These are phyloP conservation scores for Flaveria linearis DNA, from an alignment of 129 eudicot species.

Conservation along the genomic window DNA sequence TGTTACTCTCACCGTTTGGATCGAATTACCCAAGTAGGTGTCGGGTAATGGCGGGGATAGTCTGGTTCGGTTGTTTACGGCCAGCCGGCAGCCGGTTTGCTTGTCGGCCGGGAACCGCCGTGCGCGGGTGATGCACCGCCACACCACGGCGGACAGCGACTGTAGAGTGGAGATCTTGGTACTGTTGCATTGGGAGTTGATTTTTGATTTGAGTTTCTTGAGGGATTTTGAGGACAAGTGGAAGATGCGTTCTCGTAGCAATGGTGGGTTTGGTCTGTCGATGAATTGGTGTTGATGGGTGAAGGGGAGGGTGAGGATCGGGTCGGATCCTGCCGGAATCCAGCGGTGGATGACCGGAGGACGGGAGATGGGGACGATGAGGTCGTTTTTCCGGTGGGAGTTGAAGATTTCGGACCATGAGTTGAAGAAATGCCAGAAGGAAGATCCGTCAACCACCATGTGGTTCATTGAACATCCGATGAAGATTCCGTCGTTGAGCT, in stretches of 20 bases:
- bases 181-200: conserved; percentile 35
- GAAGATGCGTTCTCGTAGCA: conserved; percentile 53
- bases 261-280: conserved; percentile 35
- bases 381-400: neutral
- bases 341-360: conserved; percentile 50
- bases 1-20: conserved; percentile 6
- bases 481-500: conserved; percentile 60
- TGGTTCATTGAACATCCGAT: conserved; percentile 64
- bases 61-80: conserved; percentile 42
- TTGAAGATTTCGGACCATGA: conserved; percentile 39
- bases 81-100: conserved; percentile 37
- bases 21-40: conserved; percentile 51
- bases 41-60: conserved; percentile 51
- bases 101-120: conserved; percentile 29
- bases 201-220: conserved; percentile 46
- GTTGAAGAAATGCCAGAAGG: conserved; percentile 70
- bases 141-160: conserved; percentile 45
- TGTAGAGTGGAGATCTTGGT: conserved; percentile 51
- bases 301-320: conserved; percentile 49
- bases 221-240: conserved; percentile 47
- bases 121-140: conserved; percentile 54
- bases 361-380: conserved; percentile 24
- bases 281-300: conserved; percentile 48
- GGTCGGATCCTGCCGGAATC: conserved; percentile 53
- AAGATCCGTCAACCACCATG: conserved; percentile 55